phyloP scores from a whole-genome alignment of 768 basidiomycete species.

The Suillus spraguei region DNA sequence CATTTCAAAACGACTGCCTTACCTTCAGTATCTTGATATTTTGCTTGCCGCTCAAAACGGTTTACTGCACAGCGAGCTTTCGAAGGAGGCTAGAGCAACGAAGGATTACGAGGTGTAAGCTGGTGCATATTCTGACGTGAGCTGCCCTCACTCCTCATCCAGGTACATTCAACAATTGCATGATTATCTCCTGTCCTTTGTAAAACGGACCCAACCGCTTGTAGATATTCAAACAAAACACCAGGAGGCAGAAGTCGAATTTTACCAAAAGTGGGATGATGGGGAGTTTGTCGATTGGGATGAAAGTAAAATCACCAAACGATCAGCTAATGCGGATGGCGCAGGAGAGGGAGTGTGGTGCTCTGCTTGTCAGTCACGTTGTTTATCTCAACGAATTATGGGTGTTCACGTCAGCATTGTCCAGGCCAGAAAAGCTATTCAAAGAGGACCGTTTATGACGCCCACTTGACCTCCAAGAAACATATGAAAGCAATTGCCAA shows the following conservation, averaged over 20 bases:
- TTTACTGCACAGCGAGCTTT: slow-evolving; percentile 66
- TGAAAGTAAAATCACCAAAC: slow-evolving; percentile 43
- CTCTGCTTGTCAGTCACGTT: slow-evolving; percentile 73
- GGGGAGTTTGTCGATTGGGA: slow-evolving; percentile 80
- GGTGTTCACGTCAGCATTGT: slow-evolving; percentile 6
- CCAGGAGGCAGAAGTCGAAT: slow-evolving; percentile 64
- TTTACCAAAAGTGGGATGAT: slow-evolving; percentile 79
- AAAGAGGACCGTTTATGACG: slow-evolving; percentile 97
- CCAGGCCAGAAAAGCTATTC: slow-evolving; percentile 93
- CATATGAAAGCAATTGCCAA: slow-evolving; percentile 90
- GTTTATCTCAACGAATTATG: slow-evolving; percentile 10
- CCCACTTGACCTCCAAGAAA: slow-evolving; percentile 94
- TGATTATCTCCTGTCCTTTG: slow-evolving; percentile 83
- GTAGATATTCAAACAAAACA: slow-evolving; percentile 74
- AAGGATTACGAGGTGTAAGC: slow-evolving; percentile 83
- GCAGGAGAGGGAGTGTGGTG: slow-evolving; percentile 86
- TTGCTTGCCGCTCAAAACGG: slow-evolving; percentile 67
- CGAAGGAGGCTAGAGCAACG: slow-evolving; percentile 64
- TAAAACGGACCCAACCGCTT: slow-evolving; percentile 83
- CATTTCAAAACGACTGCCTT: slow-evolving; percentile 80
- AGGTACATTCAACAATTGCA: slow-evolving; percentile 88
- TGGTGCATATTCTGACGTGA: slow-evolving; percentile 7
- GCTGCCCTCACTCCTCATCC: slow-evolving; percentile 16
- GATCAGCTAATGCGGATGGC: slow-evolving; percentile 43
- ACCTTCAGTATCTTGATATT: slow-evolving; percentile 91